Percentiles rank a stretch among this genome's conserved stretches.
Evolutionary conservation across 805 yeast genomes (phyloP).

Genomic region (Schwanniomyces vanrijiae): DNA sequence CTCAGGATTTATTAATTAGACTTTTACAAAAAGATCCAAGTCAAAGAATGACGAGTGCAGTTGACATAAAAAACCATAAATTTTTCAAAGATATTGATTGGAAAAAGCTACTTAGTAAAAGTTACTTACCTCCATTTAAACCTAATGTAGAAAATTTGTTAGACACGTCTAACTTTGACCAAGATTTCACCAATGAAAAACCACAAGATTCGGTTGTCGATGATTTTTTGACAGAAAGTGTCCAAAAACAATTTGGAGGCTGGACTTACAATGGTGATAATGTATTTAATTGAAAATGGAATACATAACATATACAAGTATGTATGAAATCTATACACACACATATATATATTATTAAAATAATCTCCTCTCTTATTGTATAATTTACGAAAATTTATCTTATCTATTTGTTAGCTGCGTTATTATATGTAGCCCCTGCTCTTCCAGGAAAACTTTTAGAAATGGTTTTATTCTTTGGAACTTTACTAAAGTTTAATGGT

Average conservation of each 20-base stretch:
- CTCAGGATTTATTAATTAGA: constrained; percentile 73
- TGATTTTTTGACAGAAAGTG: constrained; percentile 86
- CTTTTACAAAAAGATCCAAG: constrained; percentile 84
- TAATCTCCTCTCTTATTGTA: background rate
- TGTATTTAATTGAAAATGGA: constrained; percentile 14
- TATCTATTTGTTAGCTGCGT: constrained; percentile 29
- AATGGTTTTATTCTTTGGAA: constrained; percentile 12
- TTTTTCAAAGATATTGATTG: constrained; percentile 91
- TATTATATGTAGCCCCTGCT: constrained; percentile 34
- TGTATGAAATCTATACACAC: too few relatives aligned
- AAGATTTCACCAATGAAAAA: constrained; percentile 86
- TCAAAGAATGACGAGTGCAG: constrained; percentile 77
- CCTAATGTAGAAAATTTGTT: constrained; percentile 83
- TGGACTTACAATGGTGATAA: constrained; percentile 90
- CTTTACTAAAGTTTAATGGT: constrained; percentile 30
- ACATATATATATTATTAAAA: too few relatives aligned
- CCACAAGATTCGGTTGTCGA: constrained; percentile 96
- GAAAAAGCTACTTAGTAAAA: constrained; percentile 77
- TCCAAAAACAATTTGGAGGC: constrained; percentile 98
- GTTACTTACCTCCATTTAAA: constrained; percentile 92
- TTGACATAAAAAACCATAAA: constrained; percentile 77
- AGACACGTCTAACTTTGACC: constrained; percentile 92
- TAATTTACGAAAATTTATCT: background rate
- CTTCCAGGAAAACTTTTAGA: constrained; percentile 42
- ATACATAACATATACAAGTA: background rate